Evolutionary conservation across 2,329 filamentous ascomycete species (phyloP).

Genomic region (Eutypella sp.): DNA sequence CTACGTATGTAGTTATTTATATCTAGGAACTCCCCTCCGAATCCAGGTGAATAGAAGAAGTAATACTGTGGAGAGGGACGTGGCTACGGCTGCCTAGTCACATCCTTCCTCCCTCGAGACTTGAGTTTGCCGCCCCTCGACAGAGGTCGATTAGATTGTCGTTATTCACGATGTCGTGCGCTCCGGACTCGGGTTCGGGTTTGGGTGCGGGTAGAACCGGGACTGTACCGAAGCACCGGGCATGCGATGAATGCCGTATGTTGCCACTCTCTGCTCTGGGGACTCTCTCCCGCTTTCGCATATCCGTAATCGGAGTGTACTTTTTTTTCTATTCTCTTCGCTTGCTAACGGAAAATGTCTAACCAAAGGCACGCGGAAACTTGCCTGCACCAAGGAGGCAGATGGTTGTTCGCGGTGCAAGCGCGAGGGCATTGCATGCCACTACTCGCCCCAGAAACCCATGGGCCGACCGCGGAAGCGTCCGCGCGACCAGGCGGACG

Average conservation of each 20-base stretch:
- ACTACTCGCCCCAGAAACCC: slow-evolving; percentile 60
- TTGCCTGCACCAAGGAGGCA: slow-evolving; percentile 59
- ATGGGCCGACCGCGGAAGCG: slow-evolving; percentile 63
- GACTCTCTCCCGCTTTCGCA: too few species aligned
- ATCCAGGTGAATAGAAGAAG: too few species aligned
- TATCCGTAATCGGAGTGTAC: too few species aligned
- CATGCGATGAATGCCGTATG: slow-evolving; percentile 65
- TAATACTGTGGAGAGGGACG: too few species aligned
- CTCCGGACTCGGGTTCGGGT: slow-evolving; percentile 3
- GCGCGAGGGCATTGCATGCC: slow-evolving; percentile 51
- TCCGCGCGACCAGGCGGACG: slow-evolving; percentile 25
- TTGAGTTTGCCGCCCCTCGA: neutral
- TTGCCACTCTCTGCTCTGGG: slow-evolving; percentile 19
- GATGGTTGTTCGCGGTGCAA: slow-evolving; percentile 56
- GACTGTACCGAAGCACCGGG: slow-evolving; percentile 46
- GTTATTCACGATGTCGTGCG: slow-evolving; percentile 8
- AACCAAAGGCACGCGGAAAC: slow-evolving; percentile 52
- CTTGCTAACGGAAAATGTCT: neutral
- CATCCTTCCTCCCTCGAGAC: neutral
- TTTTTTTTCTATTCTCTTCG: too few species aligned
- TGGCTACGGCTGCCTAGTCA: too few species aligned
- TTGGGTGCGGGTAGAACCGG: slow-evolving; percentile 7
- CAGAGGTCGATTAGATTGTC: slow-evolving; percentile 1
- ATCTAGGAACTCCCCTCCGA: too few species aligned
- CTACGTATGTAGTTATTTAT: too few species aligned